Base-by-base conservation (phyloP, 2,329 filamentous ascomycete species). In the Ophioceras dolichostomum region DNA sequence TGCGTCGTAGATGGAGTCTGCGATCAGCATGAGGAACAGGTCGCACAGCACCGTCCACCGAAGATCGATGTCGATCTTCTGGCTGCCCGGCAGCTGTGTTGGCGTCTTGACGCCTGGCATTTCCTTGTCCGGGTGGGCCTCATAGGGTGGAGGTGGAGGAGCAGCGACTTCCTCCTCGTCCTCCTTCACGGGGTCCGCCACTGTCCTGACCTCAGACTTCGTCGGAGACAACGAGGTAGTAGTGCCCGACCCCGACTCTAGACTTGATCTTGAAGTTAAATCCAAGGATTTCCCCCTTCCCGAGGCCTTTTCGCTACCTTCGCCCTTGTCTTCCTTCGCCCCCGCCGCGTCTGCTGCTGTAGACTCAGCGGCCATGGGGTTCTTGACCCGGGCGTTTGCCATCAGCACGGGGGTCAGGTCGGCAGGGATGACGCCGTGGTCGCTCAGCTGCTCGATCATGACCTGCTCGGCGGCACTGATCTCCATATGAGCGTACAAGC, bases 11-110 rank as follows among this genome's bases (percentile, higher is more conserved):
- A 83, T 70, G 1, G 87, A 91, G 58, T 96, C 89, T n/a, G 89
- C 84, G 48, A 98, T 88, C n/a, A 98, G 70, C 4, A 95, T 77
- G 4, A 98, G 70, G 55, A 98, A 98, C 4, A 98, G 64, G 58
- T 98, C 91, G 54, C 91, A 98, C 3, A 98, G 73, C 1, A 96
- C 83, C 0, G 91, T 98, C 91, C 91, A 98, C 14, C 91, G 78
- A 38, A 98, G 70, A 56, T 98, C 91, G 41, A 98, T 94, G 52
- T 96, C 89, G 41, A 98, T 83, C 47, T 84, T 91, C 39, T 80
- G 75, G 2, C 82, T 85, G 3, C 73, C 76, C 1, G 85, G 83
- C 44, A 96, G 68, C 50, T 95, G 79, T 2, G 84, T 86, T 1
- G 87, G 86, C 1, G 76, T 86, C 48, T 81, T 79, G 14, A 94